Evolutionary conservation across 2,329 filamentous ascomycete species (phyloP), one percentile per base, ranked within the genome.

Genomic region (Talaromyces islandicus): DNA sequence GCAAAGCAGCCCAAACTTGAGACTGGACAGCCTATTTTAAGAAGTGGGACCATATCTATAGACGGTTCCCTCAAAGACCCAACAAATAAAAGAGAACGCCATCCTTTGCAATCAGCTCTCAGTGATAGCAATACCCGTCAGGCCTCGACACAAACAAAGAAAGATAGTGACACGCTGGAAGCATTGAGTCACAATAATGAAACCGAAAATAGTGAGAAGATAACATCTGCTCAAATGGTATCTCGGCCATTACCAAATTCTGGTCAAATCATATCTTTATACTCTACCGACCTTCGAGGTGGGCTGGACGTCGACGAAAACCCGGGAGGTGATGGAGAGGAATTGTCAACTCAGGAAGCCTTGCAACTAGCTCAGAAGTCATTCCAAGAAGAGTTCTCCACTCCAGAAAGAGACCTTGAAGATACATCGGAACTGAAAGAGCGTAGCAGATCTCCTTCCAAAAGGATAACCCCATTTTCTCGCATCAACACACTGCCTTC

Each of bases 341-440:
- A 74, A 12, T 65, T 77, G 27, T 77, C 75, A 0, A 78, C 76
- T 0, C 76, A 78, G 59, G 73, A 73, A 25, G 75, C 75, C 17
- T 61, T 77, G 25, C 60, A 71, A 2, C 70, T 71, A 43, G 75
- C 75, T 7, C 75, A 76, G 58, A 70, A 66, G 30, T 74, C 73
- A 1, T 75, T 77, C 29, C 73, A 76, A 54, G 69, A 75, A 24
- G 74, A 75, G 50, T 54, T 77, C 10, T 64, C 68, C 10, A 76
- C 69, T 25, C 70, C 70, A 4, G 64, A 60, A 6, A 65, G 60
- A 19, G 54, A 30, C 21, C 24, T 43, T 57, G 32, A 43, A 55
- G 27, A 35, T 48, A n/a, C 32, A 11, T 19, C 27, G 9, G 27
- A 51, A 35, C 51, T 53, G 29, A 38, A 54, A 55, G 21, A 54